These are phyloP conservation scores for Lasiodiplodia theobromae DNA, from an alignment of 2,329 filamentous ascomycete genomes.

Conservation along the genomic window DNA sequence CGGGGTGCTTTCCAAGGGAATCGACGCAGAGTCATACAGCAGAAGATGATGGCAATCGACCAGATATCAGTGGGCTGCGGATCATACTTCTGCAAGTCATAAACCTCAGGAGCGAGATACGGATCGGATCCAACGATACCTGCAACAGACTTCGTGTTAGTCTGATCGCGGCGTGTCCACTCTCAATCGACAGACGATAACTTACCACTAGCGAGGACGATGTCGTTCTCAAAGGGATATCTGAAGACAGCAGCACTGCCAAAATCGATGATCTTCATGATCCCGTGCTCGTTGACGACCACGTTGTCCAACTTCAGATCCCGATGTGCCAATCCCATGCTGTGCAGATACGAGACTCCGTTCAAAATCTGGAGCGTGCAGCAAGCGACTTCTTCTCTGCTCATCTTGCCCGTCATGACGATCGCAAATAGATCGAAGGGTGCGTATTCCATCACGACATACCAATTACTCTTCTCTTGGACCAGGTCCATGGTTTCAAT, in stretches of 20 bases:
- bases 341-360: slow-evolving; percentile 92
- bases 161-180: not conserved
- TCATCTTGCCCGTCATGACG: slow-evolving; percentile 99
- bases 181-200: slow-evolving; percentile 9
- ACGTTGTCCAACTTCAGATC: slow-evolving; percentile 98
- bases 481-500: slow-evolving; percentile 98
- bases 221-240: slow-evolving; percentile 93
- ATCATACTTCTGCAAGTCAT: slow-evolving; percentile 91
- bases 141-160: slow-evolving; percentile 42
- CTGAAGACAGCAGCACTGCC: slow-evolving; percentile 96
- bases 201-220: slow-evolving; percentile 81
- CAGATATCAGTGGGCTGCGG: slow-evolving; percentile 94
- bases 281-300: slow-evolving; percentile 92
- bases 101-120: slow-evolving; percentile 95
- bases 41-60: slow-evolving; percentile 98
- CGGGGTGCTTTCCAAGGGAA: slow-evolving; percentile 98
- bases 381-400: slow-evolving; percentile 86
- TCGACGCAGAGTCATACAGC: slow-evolving; percentile 93
- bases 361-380: slow-evolving; percentile 93
- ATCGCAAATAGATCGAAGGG: slow-evolving; percentile 96
- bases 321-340: slow-evolving; percentile 91
- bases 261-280: slow-evolving; percentile 99
- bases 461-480: slow-evolving; percentile 93
- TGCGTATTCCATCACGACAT: slow-evolving; percentile 98
- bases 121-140: slow-evolving; percentile 88